Percentiles rank a stretch among this genome's conserved stretches.
Evolutionary conservation across 2,329 filamentous ascomycete genomes (phyloP).

Genomic region (Phaeophleospora eucalypticola): DNA sequence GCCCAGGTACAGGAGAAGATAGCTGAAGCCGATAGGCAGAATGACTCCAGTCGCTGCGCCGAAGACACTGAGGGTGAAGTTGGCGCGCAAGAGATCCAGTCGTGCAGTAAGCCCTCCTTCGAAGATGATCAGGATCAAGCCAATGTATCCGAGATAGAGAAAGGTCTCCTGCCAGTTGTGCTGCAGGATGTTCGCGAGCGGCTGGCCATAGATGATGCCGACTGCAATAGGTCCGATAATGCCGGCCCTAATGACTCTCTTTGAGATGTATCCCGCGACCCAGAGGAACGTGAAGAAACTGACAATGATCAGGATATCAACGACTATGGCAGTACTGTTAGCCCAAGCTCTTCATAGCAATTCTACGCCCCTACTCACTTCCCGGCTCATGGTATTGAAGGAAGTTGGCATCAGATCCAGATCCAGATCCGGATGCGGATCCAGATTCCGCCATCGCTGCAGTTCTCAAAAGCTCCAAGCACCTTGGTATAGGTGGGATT

Average conservation of each 20-base stretch:
- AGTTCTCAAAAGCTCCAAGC: not conserved
- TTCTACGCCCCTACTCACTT: slow-evolving; percentile 4
- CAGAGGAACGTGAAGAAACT: slow-evolving; percentile 14
- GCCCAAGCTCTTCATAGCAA: not conserved
- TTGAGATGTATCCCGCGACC: slow-evolving; percentile 11
- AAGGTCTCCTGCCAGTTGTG: slow-evolving; percentile 45
- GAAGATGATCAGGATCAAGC: slow-evolving; percentile 49
- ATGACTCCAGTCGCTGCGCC: slow-evolving; percentile 44
- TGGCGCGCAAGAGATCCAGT: slow-evolving; percentile 45
- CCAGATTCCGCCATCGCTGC: not conserved
- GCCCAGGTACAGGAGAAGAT: slow-evolving; percentile 42
- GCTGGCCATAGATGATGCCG: slow-evolving; percentile 46
- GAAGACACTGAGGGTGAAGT: slow-evolving; percentile 41
- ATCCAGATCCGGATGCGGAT: too few species aligned
- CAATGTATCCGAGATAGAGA: slow-evolving; percentile 46
- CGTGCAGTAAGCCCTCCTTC: slow-evolving; percentile 48
- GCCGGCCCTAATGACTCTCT: slow-evolving; percentile 38
- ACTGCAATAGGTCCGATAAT: slow-evolving; percentile 48
- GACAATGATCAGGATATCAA: slow-evolving; percentile 12
- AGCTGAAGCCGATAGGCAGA: slow-evolving; percentile 46
- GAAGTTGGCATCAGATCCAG: slow-evolving; percentile 1
- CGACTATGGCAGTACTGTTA: slow-evolving; percentile 2
- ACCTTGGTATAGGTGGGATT: not conserved
- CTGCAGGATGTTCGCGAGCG: slow-evolving; percentile 44
- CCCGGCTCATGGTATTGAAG: slow-evolving; percentile 11